Percentiles rank a stretch among this genome's conserved stretches.
Conservation (phyloP, 805 yeast species). For the Barnettozyma wickerhamii region DNA sequence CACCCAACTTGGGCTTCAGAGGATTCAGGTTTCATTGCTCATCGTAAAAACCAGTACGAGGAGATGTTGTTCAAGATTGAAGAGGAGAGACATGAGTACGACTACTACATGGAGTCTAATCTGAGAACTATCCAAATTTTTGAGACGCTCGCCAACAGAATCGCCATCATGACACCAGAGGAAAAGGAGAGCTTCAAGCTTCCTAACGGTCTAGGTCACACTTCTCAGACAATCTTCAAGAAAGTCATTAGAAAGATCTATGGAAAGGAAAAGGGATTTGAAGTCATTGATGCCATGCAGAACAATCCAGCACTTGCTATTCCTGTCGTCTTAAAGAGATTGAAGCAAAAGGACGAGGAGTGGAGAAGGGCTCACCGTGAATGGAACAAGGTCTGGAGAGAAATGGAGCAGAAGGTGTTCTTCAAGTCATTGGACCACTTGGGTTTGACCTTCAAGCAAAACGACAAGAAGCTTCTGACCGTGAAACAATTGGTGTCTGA, state of each 20-base stretch:
- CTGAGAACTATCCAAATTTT: constrained; percentile 91
- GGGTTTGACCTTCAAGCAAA: constrained; percentile 94
- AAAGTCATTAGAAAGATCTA: constrained; percentile 90
- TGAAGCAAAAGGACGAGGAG: constrained; percentile 97
- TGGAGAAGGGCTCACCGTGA: constrained; percentile 98
- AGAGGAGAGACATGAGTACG: constrained; percentile 97
- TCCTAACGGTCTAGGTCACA: constrained; percentile 92
- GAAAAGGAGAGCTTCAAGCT: constrained; percentile 82
- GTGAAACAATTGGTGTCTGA: constrained; percentile 89
- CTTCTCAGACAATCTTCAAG: constrained; percentile 86
- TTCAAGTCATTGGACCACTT: constrained; percentile 92
- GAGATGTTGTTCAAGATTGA: constrained; percentile 92
- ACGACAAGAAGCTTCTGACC: constrained; percentile 88
- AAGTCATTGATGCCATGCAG: constrained; percentile 92
- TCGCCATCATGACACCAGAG: constrained; percentile 88
- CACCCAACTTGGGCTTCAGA: constrained; percentile 99
- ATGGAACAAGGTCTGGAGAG: constrained; percentile 99
- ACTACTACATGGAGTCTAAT: constrained; percentile 91
- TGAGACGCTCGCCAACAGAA: constrained; percentile 91
- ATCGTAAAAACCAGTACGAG: constrained; percentile 95
- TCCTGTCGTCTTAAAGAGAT: constrained; percentile 85
- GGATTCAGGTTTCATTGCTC: constrained; percentile 98
- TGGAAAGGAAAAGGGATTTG: constrained; percentile 92
- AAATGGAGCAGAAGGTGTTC: constrained; percentile 91
- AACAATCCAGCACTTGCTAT: constrained; percentile 94